phyloP scores from a whole-genome alignment of 2,329 filamentous ascomycete species.

The Saccharata proteae region DNA sequence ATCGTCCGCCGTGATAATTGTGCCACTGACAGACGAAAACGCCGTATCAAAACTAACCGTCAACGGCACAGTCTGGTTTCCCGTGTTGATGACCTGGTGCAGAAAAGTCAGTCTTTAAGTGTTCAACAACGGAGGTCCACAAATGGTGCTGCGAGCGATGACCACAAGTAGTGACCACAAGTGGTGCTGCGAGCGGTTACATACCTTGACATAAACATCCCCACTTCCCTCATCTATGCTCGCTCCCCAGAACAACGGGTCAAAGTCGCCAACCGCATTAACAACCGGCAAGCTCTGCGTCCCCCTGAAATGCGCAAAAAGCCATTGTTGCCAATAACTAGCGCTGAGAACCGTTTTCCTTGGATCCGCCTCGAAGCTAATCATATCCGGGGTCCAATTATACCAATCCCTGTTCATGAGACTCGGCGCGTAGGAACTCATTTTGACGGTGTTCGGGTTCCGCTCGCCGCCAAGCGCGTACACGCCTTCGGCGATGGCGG shows the following conservation, averaged over 20 bases:
- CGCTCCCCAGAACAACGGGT: slow-evolving; percentile 20
- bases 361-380: slow-evolving; percentile 19
- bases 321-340: slow-evolving; percentile 19
- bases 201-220: slow-evolving; percentile 11
- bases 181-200: neutral
- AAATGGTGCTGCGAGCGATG: neutral
- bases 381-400: slow-evolving; percentile 22
- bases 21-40: slow-evolving; percentile 16
- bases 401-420: slow-evolving; percentile 21
- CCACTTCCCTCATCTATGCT: slow-evolving; percentile 13
- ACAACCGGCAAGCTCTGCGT: slow-evolving; percentile 18
- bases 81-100: slow-evolving; percentile 14
- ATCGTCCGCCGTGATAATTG: slow-evolving; percentile 14
- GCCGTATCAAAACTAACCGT: slow-evolving; percentile 12
- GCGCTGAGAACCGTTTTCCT: slow-evolving; percentile 18
- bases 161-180: neutral
- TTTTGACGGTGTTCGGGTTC: slow-evolving; percentile 17
- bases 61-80: slow-evolving; percentile 12
- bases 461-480: slow-evolving; percentile 18
- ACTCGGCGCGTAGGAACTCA: slow-evolving; percentile 18
- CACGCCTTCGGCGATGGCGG: slow-evolving; percentile 18
- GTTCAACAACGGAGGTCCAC: neutral
- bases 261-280: slow-evolving; percentile 16
- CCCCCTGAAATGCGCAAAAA: slow-evolving; percentile 18
- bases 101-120: neutral